Evolutionary conservation across 495 filamentous ascomycete genomes (phyloP).

Genomic region (Pyrenula massariospora): DNA sequence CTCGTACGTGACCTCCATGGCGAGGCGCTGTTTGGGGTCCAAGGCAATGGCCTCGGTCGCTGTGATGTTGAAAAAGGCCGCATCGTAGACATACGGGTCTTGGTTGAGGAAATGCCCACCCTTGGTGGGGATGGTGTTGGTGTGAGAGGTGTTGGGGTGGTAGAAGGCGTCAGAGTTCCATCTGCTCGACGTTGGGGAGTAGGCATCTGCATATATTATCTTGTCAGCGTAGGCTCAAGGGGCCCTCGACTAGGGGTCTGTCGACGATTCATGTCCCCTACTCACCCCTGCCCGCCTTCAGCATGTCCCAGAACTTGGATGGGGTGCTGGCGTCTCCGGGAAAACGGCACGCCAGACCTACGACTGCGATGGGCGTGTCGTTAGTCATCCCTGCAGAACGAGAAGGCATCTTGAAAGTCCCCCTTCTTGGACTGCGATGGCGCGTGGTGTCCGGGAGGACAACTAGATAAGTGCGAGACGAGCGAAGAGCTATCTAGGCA

Average conservation of each 20-base stretch:
- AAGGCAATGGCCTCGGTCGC: conserved; percentile 2
- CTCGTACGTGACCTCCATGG: conserved; percentile 10
- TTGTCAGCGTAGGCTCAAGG: no score
- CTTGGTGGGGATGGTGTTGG: background rate
- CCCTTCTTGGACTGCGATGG: no score
- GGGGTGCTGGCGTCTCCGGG: background rate
- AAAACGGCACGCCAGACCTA: background rate
- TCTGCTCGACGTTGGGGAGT: background rate
- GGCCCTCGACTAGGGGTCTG: background rate
- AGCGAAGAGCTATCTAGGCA: no score
- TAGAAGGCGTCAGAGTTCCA: background rate
- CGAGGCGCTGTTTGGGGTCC: conserved; percentile 7
- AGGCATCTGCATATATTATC: background rate
- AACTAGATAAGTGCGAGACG: no score
- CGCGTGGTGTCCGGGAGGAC: no score
- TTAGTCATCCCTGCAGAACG: no score
- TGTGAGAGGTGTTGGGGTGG: background rate
- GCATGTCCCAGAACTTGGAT: background rate
- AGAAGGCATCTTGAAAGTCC: no score
- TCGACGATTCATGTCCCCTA: background rate
- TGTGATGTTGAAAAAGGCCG: conserved; percentile 1
- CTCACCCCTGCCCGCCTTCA: background rate
- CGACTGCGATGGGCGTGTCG: conserved; percentile 18
- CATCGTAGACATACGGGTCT: background rate
- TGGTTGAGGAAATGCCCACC: conserved; percentile 4